These are phyloP conservation scores for Elsinoe necatrix DNA, from an alignment of 2,329 filamentous ascomycete species.

Conservation along the genomic window DNA sequence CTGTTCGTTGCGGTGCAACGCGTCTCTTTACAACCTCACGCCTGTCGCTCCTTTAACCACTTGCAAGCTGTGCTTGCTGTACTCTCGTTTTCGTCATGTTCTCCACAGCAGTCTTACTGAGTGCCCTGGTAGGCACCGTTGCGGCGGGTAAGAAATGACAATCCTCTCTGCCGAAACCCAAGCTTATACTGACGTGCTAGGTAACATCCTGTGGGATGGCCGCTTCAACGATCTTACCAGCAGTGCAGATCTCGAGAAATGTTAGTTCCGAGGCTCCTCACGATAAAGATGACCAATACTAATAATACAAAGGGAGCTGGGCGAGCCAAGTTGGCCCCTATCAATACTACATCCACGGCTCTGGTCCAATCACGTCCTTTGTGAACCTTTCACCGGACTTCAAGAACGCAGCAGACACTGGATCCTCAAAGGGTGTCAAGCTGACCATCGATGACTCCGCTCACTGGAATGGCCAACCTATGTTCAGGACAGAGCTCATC, in stretches of 20 bases:
- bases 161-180: neutral
- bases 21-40: neutral
- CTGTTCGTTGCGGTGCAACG: slow-evolving; percentile 10
- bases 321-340: slow-evolving; percentile 61
- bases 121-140: slow-evolving; percentile 13
- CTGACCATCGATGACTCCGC: slow-evolving; percentile 57
- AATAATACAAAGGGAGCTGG: slow-evolving; percentile 46
- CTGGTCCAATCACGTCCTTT: slow-evolving; percentile 48
- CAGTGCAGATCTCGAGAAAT: slow-evolving; percentile 48
- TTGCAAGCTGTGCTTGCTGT: slow-evolving; percentile 15
- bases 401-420: slow-evolving; percentile 58
- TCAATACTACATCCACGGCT: slow-evolving; percentile 70
- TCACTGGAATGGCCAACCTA: slow-evolving; percentile 63
- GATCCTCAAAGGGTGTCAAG: slow-evolving; percentile 56
- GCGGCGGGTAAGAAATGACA: slow-evolving; percentile 7
- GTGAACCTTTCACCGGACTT: slow-evolving; percentile 51
- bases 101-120: neutral
- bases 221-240: slow-evolving; percentile 54
- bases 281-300: neutral
- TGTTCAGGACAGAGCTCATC: slow-evolving; percentile 67
- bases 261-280: slow-evolving; percentile 16
- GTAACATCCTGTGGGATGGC: slow-evolving; percentile 55
- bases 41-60: slow-evolving; percentile 7
- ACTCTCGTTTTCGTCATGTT: slow-evolving; percentile 12
- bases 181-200: slow-evolving; percentile 20